Evolutionary conservation across 495 filamentous ascomycete species (phyloP).

Genomic region (Collariella sp.): DNA sequence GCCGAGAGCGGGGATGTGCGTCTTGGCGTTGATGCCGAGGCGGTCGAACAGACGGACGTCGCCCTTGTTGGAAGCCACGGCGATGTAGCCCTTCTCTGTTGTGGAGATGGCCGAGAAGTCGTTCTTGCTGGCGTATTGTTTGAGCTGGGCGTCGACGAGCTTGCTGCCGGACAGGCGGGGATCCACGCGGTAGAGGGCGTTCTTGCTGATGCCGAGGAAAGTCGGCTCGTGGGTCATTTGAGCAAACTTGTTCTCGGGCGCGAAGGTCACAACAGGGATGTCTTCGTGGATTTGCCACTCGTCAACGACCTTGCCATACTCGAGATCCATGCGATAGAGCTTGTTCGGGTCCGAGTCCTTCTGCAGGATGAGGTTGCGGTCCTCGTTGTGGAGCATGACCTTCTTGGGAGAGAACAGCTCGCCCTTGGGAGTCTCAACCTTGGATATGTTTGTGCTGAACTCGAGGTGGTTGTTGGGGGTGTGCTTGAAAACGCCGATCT

Average conservation of each 20-base stretch:
- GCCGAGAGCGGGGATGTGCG: constrained; percentile 88
- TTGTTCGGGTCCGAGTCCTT: constrained; percentile 77
- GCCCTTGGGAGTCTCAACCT: constrained; percentile 82
- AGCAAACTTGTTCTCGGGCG: constrained; percentile 93
- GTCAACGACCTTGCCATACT: constrained; percentile 97
- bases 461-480: constrained; percentile 85
- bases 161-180: constrained; percentile 86
- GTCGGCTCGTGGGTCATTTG: constrained; percentile 95
- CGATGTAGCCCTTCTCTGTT: constrained; percentile 91
- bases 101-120: constrained; percentile 91
- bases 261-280: constrained; percentile 83
- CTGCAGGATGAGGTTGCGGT: constrained; percentile 87
- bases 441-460: constrained; percentile 96
- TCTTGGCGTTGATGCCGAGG: constrained; percentile 94
- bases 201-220: constrained; percentile 84
- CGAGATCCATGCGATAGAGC: constrained; percentile 95
- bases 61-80: constrained; percentile 93
- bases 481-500: constrained; percentile 98
- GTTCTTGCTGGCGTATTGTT: constrained; percentile 94
- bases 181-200: constrained; percentile 90
- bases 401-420: constrained; percentile 90
- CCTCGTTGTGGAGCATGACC: constrained; percentile 94
- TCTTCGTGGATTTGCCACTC: constrained; percentile 99
- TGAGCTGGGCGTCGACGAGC: constrained; percentile 82
- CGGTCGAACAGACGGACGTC: constrained; percentile 96